Evolutionary conservation across 1,139 yeast genomes (phyloP).

Genomic region (Candida neerlandica): DNA sequence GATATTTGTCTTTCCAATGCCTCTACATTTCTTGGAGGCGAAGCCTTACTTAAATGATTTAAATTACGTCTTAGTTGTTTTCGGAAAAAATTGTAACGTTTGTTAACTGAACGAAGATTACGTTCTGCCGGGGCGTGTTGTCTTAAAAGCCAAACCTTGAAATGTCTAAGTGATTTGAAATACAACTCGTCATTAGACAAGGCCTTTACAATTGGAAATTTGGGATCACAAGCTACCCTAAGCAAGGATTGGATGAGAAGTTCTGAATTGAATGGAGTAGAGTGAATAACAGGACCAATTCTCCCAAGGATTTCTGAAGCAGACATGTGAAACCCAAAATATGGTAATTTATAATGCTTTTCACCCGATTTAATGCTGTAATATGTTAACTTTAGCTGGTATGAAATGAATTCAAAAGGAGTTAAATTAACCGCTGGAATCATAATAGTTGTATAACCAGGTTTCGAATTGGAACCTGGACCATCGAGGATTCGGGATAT

Average conservation of each 20-base stretch:
- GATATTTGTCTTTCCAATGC: not conserved
- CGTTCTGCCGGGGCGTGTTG: not conserved
- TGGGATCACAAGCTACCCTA: not conserved
- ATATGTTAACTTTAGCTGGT: not conserved
- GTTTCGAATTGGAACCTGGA: no score
- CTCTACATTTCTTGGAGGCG: not conserved
- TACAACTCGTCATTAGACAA: not conserved
- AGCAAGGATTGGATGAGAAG: not conserved
- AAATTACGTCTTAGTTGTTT: not conserved
- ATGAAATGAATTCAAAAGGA: not conserved
- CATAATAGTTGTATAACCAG: no score
- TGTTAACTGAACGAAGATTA: not conserved
- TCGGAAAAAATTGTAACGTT: not conserved
- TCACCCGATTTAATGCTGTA: not conserved
- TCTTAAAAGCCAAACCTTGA: not conserved
- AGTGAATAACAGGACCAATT: not conserved
- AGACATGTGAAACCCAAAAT: not conserved
- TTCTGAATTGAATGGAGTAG: not conserved
- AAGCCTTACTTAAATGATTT: not conserved
- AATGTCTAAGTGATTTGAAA: not conserved
- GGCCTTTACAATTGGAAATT: not conserved
- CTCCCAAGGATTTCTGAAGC: not conserved
- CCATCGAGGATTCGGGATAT: no score
- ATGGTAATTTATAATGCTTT: not conserved
- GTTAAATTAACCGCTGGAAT: not conserved